Evolutionary conservation across 495 filamentous ascomycete genomes (phyloP).

Genomic region (Aspergillus leporis): DNA sequence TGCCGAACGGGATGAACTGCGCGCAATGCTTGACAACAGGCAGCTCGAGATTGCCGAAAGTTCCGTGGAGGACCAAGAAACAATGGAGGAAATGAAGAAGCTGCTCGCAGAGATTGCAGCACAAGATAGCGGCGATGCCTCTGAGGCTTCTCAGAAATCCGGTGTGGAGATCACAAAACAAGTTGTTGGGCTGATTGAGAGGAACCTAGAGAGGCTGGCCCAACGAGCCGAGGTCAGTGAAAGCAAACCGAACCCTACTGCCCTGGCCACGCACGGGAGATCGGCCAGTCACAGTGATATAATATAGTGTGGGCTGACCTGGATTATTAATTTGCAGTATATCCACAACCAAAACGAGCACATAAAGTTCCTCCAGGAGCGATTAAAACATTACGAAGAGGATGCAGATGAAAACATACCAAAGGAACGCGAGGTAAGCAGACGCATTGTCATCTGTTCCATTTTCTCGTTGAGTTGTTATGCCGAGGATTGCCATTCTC

Average conservation of each 20-base stretch:
- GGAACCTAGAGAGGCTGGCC: slow-evolving; percentile 47
- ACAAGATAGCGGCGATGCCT: slow-evolving; percentile 32
- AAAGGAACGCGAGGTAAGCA: slow-evolving; percentile 51
- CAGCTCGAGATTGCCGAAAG: slow-evolving; percentile 36
- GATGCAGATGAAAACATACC: slow-evolving; percentile 42
- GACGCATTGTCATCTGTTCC: not conserved
- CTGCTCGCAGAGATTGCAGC: slow-evolving; percentile 43
- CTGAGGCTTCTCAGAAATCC: slow-evolving; percentile 37
- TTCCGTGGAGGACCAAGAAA: slow-evolving; percentile 39
- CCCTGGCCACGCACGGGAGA: not conserved
- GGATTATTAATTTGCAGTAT: slow-evolving; percentile 44
- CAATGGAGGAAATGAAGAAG: slow-evolving; percentile 47
- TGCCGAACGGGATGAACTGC: slow-evolving; percentile 45
- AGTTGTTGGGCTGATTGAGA: slow-evolving; percentile 45
- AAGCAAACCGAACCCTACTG: not conserved
- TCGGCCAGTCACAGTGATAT: too few species aligned
- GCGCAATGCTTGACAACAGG: slow-evolving; percentile 42
- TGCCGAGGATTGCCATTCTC: too few species aligned
- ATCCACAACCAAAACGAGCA: slow-evolving; percentile 61
- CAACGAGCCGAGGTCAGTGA: slow-evolving; percentile 50
- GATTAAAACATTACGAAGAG: slow-evolving; percentile 54
- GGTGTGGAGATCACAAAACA: slow-evolving; percentile 44
- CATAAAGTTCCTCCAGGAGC: slow-evolving; percentile 59
- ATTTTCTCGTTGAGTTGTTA: not conserved
- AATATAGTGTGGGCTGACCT: not conserved